Evolutionary conservation across 257 asterid species (phyloP).

Genomic region (Orobanche coerulescens): DNA sequence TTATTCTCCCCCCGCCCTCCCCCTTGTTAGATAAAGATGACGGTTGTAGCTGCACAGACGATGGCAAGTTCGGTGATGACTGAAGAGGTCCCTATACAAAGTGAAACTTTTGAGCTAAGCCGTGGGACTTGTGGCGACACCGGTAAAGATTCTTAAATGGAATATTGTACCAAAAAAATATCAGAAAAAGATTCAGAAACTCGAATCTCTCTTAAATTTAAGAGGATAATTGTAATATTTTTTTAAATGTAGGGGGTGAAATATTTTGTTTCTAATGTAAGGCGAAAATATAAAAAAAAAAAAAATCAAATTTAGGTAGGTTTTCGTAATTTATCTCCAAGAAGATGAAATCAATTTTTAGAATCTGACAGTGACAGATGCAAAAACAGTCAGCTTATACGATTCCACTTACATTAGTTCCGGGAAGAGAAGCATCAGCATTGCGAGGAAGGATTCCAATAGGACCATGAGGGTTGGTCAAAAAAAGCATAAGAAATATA

Average conservation of each 20-base stretch:
- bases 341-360: background rate
- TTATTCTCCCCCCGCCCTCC: no score
- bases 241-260: no score
- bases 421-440: constrained; percentile 35
- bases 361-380: background rate
- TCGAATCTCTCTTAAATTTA: no score
- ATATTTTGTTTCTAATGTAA: no score
- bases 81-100: constrained; percentile 49
- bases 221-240: no score
- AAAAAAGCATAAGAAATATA: constrained; percentile 9
- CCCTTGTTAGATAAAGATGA: no score
- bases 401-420: constrained; percentile 28
- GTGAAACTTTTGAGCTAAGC: constrained; percentile 38
- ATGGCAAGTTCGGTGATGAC: no score
- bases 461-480: constrained; percentile 34
- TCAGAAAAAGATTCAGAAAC: no score
- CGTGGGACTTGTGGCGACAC: constrained; percentile 34
- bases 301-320: background rate
- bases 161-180: no score
- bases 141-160: constrained; percentile 31
- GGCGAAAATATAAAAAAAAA: background rate
- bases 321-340: background rate
- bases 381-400: background rate
- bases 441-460: constrained; percentile 34
- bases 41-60: constrained; percentile 51